Evolutionary conservation across 169 alveolate genomes (phyloP).

Genomic region (Neospora caninum): DNA sequence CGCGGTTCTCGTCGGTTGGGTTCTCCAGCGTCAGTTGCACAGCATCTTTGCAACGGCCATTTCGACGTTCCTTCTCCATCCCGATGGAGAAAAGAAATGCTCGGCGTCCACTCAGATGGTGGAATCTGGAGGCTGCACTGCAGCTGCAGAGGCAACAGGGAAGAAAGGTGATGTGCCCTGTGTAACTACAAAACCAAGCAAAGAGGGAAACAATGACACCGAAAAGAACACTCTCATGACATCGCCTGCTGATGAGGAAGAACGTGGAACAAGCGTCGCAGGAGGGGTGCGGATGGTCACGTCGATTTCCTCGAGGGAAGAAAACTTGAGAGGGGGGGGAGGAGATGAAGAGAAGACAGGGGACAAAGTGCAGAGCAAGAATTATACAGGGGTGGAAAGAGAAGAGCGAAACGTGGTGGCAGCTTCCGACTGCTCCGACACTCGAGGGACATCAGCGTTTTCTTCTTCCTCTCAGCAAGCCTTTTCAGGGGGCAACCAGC

Average conservation of each 20-base stretch:
- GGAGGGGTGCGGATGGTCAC: not conserved
- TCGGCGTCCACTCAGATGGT: not conserved
- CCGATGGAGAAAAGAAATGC: not conserved
- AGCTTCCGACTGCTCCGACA: not conserved
- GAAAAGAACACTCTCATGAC: not conserved
- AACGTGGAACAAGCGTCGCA: not conserved
- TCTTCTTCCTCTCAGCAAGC: not conserved
- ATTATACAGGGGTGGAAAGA: not conserved
- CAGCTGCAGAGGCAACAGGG: not conserved
- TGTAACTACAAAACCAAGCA: not conserved
- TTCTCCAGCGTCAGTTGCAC: not conserved
- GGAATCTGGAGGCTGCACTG: not conserved
- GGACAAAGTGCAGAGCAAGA: not conserved
- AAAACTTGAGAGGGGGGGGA: not conserved
- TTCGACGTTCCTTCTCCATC: not conserved
- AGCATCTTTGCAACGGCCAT: not conserved
- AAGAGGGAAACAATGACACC: not conserved
- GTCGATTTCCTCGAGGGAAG: not conserved
- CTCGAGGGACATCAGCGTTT: not conserved
- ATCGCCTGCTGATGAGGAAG: not conserved
- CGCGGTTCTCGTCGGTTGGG: not conserved
- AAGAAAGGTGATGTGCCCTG: not conserved
- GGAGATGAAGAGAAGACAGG: not conserved
- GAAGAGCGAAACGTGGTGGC: not conserved
- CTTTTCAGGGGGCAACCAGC: not conserved